These are phyloP conservation scores for Prunus mira DNA, from an alignment of 306 rosid species.

Conservation along the genomic window DNA sequence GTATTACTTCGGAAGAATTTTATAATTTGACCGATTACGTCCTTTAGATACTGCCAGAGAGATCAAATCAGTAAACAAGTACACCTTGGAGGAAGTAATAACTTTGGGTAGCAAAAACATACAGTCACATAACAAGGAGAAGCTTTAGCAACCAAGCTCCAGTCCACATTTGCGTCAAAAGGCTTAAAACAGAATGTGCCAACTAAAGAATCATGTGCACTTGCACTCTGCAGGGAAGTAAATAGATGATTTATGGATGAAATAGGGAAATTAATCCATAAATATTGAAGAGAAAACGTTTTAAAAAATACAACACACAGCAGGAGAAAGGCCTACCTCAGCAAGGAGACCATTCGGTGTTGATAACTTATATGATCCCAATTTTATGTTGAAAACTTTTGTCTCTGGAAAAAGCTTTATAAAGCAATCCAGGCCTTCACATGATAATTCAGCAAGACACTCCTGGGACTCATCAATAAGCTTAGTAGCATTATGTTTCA, in stretches of 20 bases:
- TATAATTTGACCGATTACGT: slow-evolving; percentile 68
- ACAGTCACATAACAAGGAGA: slow-evolving; percentile 99
- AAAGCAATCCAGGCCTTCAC: slow-evolving; percentile 79
- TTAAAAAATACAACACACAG: neutral
- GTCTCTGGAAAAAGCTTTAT: slow-evolving; percentile 87
- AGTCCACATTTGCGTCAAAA: slow-evolving; percentile 70
- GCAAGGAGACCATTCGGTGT: slow-evolving; percentile 94
- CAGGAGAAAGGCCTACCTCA: slow-evolving; percentile 49
- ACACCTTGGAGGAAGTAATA: slow-evolving; percentile 24
- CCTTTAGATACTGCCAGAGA: slow-evolving; percentile 79
- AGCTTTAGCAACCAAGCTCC: slow-evolving; percentile 97
- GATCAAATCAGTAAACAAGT: slow-evolving; percentile 26
- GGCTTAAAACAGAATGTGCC: slow-evolving; percentile 81
- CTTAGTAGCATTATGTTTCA: slow-evolving; percentile 90
- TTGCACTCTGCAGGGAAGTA: slow-evolving; percentile 76
- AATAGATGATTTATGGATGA: slow-evolving; percentile 18
- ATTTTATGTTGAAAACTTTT: slow-evolving; percentile 72
- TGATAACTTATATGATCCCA: slow-evolving; percentile 81
- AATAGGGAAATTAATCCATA: slow-evolving; percentile 9
- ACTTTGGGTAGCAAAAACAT: slow-evolving; percentile 30
- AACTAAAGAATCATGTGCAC: slow-evolving; percentile 63
- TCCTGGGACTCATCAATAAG: slow-evolving; percentile 74
- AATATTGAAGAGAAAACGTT: neutral
- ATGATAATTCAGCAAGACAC: slow-evolving; percentile 81
- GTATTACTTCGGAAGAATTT: slow-evolving; percentile 74